Base-by-base conservation (phyloP, 2,329 filamentous ascomycete genomes). In the Pseudopyrenochaeta lycopersici region DNA sequence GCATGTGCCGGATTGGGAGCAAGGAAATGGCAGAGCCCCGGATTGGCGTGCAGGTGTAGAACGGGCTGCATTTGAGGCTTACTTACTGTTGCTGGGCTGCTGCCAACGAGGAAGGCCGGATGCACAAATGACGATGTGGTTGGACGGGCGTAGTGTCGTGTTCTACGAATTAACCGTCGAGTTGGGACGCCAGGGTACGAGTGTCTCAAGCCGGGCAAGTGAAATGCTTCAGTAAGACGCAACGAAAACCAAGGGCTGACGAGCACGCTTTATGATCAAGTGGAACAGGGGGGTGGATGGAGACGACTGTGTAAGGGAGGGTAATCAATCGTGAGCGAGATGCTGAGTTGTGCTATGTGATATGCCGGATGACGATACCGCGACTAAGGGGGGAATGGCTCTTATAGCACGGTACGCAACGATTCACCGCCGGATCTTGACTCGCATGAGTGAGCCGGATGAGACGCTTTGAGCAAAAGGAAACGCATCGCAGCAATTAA, bases 21-120 rank as follows among this genome's bases (percentile, higher is more conserved):
- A 61, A 52, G 55, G 51, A 64, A 54, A 60, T 56, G 42, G 54
- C 52, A 58, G 63, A 60, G 58, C 51, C 54, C 60, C 61, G 64
- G 63, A 66, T 62, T 68, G 55, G 58, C 45, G 58, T 44, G 57
- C 48, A 54, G 33, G 45, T 55, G 52, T 53, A 62, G 58, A 53
- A 50, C 61, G 59, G 67, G 68, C 65, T 70, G 64, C 58, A 64
- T 60, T 49, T 57, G 64, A 63, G 70, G 68, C 64, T 68, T 66
- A 71, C 71, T 62, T 69, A 62, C 58, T 63, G 58, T 60, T 63
- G 52, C 54, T 55, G 52, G 52, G 58, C 49, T 52, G 41, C 36
- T 56, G 55, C 47, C 29, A 56, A 54, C 41, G 38, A 51, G 38
- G 36, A 50, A 52, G 52, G 42, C 43, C 32, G 57, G 49, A 41